phyloP scores from a whole-genome alignment of 2,329 filamentous ascomycete genomes.

The Arthroderma sp. region DNA sequence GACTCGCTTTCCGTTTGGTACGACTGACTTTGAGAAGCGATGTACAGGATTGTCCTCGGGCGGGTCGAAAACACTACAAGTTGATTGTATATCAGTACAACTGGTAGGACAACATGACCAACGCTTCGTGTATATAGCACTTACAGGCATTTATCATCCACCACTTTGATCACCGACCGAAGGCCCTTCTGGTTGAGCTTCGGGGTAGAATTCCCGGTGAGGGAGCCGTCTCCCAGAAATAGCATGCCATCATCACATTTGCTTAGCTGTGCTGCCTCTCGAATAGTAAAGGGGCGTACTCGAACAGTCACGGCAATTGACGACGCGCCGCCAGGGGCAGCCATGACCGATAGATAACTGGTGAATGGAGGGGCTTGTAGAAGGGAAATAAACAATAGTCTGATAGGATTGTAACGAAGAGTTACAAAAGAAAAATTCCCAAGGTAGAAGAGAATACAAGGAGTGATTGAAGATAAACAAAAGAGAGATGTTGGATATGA shows the following conservation, averaged over 20 bases:
- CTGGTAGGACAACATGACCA: background rate
- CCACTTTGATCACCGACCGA: slow-evolving; percentile 82
- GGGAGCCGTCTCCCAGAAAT: slow-evolving; percentile 91
- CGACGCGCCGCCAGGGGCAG: slow-evolving; percentile 31
- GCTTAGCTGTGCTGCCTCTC: slow-evolving; percentile 82
- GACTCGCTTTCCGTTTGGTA: slow-evolving; percentile 74
- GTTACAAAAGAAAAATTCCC: too few species aligned
- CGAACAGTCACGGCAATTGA: slow-evolving; percentile 43
- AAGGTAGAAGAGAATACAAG: too few species aligned
- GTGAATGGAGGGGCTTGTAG: too few species aligned
- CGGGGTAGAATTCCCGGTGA: slow-evolving; percentile 73
- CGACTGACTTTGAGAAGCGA: slow-evolving; percentile 67
- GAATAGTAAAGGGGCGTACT: slow-evolving; percentile 60
- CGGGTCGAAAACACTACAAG: slow-evolving; percentile 76
- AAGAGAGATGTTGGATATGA: too few species aligned
- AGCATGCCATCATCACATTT: slow-evolving; percentile 68
- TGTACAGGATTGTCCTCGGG: slow-evolving; percentile 90
- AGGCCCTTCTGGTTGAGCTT: slow-evolving; percentile 79
- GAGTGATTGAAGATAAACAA: too few species aligned
- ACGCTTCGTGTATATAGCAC: slow-evolving; percentile 23
- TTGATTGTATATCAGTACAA: slow-evolving; percentile 8
- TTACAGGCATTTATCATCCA: slow-evolving; percentile 92
- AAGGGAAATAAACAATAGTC: too few species aligned
- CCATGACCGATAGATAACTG: slow-evolving; percentile 19
- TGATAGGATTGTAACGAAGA: too few species aligned